These are phyloP conservation scores for Wickerhamomyces queroliae DNA, from an alignment of 805 yeast genomes.

Conservation along the genomic window DNA sequence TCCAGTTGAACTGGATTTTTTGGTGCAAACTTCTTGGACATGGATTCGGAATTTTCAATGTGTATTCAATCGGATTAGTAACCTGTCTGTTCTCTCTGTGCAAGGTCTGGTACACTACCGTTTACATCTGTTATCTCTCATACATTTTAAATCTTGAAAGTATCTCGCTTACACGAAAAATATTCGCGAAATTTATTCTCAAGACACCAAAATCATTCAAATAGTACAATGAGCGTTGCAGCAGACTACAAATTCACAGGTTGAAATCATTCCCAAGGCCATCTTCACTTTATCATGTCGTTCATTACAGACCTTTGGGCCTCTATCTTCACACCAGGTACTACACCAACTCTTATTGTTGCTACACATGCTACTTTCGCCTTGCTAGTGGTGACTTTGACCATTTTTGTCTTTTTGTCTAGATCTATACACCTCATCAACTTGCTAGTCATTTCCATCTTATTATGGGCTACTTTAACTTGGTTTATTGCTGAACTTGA, in stretches of 20 bases:
- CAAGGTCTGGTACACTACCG: too few species aligned
- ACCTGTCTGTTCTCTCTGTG: not conserved
- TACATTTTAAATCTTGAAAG: too few species aligned
- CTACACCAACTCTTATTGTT: slow-evolving; percentile 79
- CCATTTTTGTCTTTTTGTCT: slow-evolving; percentile 52
- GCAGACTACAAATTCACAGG: too few species aligned
- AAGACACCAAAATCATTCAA: too few species aligned
- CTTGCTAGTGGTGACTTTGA: slow-evolving; percentile 51
- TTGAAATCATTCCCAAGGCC: slow-evolving; percentile 13
- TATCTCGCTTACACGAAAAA: too few species aligned
- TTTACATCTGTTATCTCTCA: too few species aligned
- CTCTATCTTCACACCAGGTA: slow-evolving; percentile 88
- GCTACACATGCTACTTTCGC: slow-evolving; percentile 87
- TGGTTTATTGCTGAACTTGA: slow-evolving; percentile 82
- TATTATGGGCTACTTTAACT: slow-evolving; percentile 73
- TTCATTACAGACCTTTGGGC: slow-evolving; percentile 77
- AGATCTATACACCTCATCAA: slow-evolving; percentile 62
- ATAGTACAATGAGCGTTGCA: too few species aligned
- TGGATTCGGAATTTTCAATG: not conserved
- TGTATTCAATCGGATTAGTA: not conserved
- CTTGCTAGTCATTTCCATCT: slow-evolving; percentile 47
- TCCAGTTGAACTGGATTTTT: slow-evolving; percentile 45
- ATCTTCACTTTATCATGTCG: slow-evolving; percentile 11
- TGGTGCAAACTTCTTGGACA: slow-evolving; percentile 40
- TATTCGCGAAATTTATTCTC: too few species aligned